Evolutionary conservation across 352 stramenopile species (phyloP).

Genomic region (Phytophthora hibernalis): DNA sequence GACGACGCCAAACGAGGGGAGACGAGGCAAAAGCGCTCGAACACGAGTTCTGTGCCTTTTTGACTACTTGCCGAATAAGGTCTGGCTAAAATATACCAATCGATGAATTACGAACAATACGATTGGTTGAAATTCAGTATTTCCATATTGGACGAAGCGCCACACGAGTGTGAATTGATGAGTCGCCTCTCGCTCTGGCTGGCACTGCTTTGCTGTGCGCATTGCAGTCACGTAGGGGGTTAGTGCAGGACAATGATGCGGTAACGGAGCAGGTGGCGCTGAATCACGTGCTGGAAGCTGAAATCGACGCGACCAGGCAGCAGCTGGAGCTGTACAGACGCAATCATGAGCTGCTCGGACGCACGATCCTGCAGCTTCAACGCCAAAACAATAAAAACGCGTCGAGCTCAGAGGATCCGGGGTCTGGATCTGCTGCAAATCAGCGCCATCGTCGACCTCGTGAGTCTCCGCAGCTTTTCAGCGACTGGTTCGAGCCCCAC

Average conservation of each 20-base stretch:
- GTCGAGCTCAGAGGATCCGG: background rate
- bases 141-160: constrained; percentile 9
- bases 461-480: constrained; percentile 28
- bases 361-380: constrained; percentile 9
- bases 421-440: background rate
- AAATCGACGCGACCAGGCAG: constrained; percentile 32
- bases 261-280: background rate
- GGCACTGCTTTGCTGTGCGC: constrained; percentile 10
- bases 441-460: constrained; percentile 5
- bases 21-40: background rate
- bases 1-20: constrained; percentile 4
- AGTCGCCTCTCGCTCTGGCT: constrained; percentile 7
- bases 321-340: constrained; percentile 32
- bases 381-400: background rate
- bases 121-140: constrained; percentile 18
- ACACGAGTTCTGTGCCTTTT: constrained; percentile 10
- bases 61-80: constrained; percentile 19
- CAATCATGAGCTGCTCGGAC: constrained; percentile 23
- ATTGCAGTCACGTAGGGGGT: constrained; percentile 2
- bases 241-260: background rate
- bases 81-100: constrained; percentile 15
- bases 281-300: constrained; percentile 18
- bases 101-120: background rate
- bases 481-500: constrained; percentile 35
- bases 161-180: constrained; percentile 4